Evolutionary conservation across 73 alveolate species (phyloP).

Genomic region (Stentor coeruleus): DNA sequence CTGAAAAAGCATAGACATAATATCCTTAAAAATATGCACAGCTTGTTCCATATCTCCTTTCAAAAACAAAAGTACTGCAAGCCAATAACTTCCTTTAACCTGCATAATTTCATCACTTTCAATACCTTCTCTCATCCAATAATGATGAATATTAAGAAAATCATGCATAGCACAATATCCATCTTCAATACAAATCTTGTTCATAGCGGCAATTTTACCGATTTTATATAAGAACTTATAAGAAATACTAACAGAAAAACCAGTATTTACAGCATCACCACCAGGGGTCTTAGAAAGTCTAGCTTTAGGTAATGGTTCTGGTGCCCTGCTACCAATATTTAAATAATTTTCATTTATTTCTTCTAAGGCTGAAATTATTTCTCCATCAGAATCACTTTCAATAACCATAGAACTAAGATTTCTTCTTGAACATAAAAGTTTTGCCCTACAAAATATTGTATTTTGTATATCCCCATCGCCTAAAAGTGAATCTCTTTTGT

Average conservation of each 20-base stretch:
- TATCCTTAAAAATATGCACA: background rate
- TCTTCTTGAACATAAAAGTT: background rate
- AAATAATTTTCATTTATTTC: too few relatives aligned
- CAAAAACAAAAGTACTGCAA: background rate
- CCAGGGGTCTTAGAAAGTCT: slow-evolving; percentile 19
- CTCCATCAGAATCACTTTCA: background rate
- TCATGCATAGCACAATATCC: slow-evolving; percentile 15
- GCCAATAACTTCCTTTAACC: slow-evolving; percentile 11
- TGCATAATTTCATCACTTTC: slow-evolving; percentile 17
- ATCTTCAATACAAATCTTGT: background rate
- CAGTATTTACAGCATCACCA: background rate
- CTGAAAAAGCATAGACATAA: slow-evolving; percentile 4
- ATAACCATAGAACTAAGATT: background rate
- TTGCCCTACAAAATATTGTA: background rate
- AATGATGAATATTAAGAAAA: slow-evolving; percentile 18
- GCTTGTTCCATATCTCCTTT: background rate
- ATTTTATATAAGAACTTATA: slow-evolving; percentile 2
- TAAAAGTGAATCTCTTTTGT: background rate
- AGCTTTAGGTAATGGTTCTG: background rate
- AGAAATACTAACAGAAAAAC: background rate
- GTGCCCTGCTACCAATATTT: background rate
- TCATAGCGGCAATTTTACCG: slow-evolving; percentile 9
- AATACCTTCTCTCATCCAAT: slow-evolving; percentile 26
- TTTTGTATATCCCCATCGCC: background rate
- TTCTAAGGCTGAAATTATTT: background rate